A percentile compares a stretch with the other conserved stretches of the same genome.
phyloP scores from a whole-genome alignment of 176 grass and related monocot genomes.

The Luzula sylvatica region DNA sequence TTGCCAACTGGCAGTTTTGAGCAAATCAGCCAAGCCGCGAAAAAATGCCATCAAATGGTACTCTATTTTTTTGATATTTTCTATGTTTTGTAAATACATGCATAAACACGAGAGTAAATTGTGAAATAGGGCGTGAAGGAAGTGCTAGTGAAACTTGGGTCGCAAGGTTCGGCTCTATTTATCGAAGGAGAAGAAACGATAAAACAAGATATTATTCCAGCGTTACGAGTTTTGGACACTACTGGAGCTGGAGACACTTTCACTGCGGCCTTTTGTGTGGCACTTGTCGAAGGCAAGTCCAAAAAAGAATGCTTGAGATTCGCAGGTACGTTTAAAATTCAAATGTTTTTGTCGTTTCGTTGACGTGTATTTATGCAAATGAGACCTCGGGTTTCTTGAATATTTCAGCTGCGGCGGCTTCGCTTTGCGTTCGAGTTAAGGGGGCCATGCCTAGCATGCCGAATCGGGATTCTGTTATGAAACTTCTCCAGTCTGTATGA shows the following conservation, averaged over 20 bases:
- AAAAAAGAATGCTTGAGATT: slow-evolving; percentile 81
- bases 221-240: slow-evolving; percentile 64
- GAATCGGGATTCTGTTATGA: slow-evolving; percentile 49
- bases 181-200: slow-evolving; percentile 67
- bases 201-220: slow-evolving; percentile 55
- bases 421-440: slow-evolving; percentile 72
- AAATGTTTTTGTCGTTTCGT: too few species aligned
- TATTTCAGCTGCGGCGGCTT: slow-evolving; percentile 83
- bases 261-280: slow-evolving; percentile 91
- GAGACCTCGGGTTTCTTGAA: too few species aligned
- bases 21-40: slow-evolving; percentile 60
- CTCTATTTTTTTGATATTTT: too few species aligned
- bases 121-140: slow-evolving; percentile 54
- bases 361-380: too few species aligned
- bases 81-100: too few species aligned
- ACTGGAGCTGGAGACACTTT: slow-evolving; percentile 93
- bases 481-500: slow-evolving; percentile 48
- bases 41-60: slow-evolving; percentile 68
- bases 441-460: slow-evolving; percentile 95
- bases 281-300: slow-evolving; percentile 72
- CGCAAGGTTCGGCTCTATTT: slow-evolving; percentile 86
- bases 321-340: slow-evolving; percentile 42
- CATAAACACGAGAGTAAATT: too few species aligned
- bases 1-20: slow-evolving; percentile 74
- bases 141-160: slow-evolving; percentile 87